phyloP scores from a whole-genome alignment of 331 rosid genomes.

The Spiraea crenata region DNA sequence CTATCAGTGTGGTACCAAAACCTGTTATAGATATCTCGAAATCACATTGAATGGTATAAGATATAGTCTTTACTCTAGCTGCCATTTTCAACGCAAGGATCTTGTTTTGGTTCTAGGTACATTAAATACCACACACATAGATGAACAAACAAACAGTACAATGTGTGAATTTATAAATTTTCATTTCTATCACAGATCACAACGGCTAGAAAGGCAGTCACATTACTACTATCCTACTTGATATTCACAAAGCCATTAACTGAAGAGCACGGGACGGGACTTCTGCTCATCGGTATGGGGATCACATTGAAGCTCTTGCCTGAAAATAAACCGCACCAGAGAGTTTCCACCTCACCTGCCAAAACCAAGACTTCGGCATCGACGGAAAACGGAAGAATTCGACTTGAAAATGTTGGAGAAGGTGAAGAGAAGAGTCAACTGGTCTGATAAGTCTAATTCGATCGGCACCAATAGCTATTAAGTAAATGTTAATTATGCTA shows the following conservation, averaged over 20 bases:
- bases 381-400: constrained; percentile 26
- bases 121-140: background rate
- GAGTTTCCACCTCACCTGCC: constrained; percentile 30
- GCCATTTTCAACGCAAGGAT: background rate
- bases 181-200: constrained; percentile 59
- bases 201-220: constrained; percentile 98
- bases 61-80: background rate
- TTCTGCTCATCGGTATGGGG: constrained; percentile 91
- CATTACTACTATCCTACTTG: constrained; percentile 84
- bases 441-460: constrained; percentile 20
- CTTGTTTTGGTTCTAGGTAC: background rate
- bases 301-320: constrained; percentile 82
- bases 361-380: constrained; percentile 18
- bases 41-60: background rate
- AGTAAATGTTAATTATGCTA: constrained; percentile 1
- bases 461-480: background rate
- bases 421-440: constrained; percentile 51
- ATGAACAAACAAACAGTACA: background rate
- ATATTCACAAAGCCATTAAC: constrained; percentile 96
- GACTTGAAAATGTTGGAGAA: constrained; percentile 28
- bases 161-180: constrained; percentile 1
- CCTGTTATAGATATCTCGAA: background rate
- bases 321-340: constrained; percentile 39
- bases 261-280: constrained; percentile 93
- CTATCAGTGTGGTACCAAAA: constrained; percentile 30